Base-by-base conservation (phyloP, 73 alveolate species). In the Effrenium voratum region DNA sequence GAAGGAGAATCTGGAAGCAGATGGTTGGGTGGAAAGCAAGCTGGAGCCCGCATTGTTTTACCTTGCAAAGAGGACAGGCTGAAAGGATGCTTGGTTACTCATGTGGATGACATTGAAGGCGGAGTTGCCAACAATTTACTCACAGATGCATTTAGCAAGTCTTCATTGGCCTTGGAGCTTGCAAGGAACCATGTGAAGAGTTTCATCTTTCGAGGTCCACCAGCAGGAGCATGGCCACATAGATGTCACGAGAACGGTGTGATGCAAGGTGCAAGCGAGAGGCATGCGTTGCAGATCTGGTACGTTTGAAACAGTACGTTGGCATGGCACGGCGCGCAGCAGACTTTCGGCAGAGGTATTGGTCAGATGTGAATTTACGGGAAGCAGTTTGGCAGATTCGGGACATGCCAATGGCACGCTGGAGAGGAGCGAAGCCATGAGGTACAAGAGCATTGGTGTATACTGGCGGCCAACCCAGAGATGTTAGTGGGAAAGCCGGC, bases 11-110 rank as follows among this genome's bases (percentile, higher is more conserved):
- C 57, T 75, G 34, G 57, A 6, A 46, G 2, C 50, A 2, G 91
- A 80, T 12, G 73, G 73, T 1, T 80, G 91, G 91, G 44, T 8
- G 32, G 91, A 80, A 22, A 41, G 68, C 34, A 2, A 8, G 6
- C 34, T 80, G 91, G 91, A 80, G 30, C 91, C 91, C 22, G 91
- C 91, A 0, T 30, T 80, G 46, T 80, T 80, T 30, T 80, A 80
- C 34, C 34, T 47, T 5, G 93, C 44, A 0, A 6, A 1, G 79
- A 24, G 2, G 19, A 16, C 28, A 10, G n/a, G 30, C 59, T 83
- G 15, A 40, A 30, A 0, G 93, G 93, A 0, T 36, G 49, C 59
- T 26, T 50, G 52, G 76, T 83, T 5, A 52, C 80, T 2, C 93
- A 83, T 36, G 79, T 83, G 32, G 93, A 83, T 55, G 93, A 83